Evolutionary conservation across 495 filamentous ascomycete genomes (phyloP), one percentile per base, ranked within the genome.

Genomic region (Annulohypoxylon moriforme): DNA sequence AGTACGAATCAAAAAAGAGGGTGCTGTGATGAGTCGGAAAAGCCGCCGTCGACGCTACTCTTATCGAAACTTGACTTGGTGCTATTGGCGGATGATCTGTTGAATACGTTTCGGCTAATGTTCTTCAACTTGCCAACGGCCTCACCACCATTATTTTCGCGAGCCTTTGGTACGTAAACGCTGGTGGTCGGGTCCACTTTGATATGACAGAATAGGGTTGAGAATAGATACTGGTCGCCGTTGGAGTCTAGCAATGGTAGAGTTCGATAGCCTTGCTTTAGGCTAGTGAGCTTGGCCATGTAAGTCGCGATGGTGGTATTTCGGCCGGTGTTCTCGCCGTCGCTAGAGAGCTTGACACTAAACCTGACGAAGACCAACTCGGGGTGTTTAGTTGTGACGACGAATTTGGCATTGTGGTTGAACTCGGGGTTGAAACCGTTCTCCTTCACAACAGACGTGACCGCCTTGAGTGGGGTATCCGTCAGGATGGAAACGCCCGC

Each of bases 261-360:
- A 71, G 97, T 96, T 55, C 95, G 95, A 75, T 96, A 99, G n/a
- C 96, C 96, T 79, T 97, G 90, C 73, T 94, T 93, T 25, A 99
- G 85, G 68, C 89, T 94, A 81, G 83, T 91, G 46, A 99, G 89
- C 81, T 98, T 98, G 42, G 92, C 96, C 2, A 93, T 98, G 79
- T 93, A 98, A 6, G 89, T 94, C 3, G 94, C 96, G 46, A 98
- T 79, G 59, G 83, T 82, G 71, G 86, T 84, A 71, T 90, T 90
- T 76, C 83, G 89, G 25, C 68, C 71, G 8, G 74, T 88, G 29
- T 86, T 85, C 67, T 86, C 86, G 16, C 89, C 92, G 70, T 93
- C 92, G 66, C 85, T 75, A 4, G 92, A 93, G 66, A 93, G 92
- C 84, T 91, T 94, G 40, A 98, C 92, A n/a, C 89, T 94, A 86